phyloP scores from a whole-genome alignment of 208 protist species.

The Trypanosoma boissoni region DNA sequence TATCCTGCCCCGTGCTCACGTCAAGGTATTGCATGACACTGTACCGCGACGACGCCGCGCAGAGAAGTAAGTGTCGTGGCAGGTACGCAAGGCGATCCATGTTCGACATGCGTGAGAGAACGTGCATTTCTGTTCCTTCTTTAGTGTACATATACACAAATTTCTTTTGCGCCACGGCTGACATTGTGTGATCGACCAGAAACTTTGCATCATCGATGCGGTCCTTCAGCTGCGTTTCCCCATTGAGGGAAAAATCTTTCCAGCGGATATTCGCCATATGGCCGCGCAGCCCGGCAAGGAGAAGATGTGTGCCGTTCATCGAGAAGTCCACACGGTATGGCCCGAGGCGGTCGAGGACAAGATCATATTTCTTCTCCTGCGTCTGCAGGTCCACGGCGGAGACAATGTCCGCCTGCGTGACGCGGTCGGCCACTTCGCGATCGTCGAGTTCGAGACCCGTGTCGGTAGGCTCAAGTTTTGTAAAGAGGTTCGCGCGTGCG shows the following conservation, averaged over 20 bases:
- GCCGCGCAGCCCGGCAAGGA: slow-evolving; percentile 94
- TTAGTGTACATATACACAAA: slow-evolving; percentile 99
- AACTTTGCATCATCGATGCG: slow-evolving; percentile 93
- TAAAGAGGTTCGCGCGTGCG: slow-evolving; percentile 65
- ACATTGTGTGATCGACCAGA: slow-evolving; percentile 97
- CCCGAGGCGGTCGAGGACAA: slow-evolving; percentile 92
- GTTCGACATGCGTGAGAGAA: slow-evolving; percentile 93
- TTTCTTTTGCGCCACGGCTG: slow-evolving; percentile 98
- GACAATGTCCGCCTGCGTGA: slow-evolving; percentile 91
- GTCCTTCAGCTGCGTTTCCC: slow-evolving; percentile 95
- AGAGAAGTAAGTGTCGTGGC: slow-evolving; percentile 97
- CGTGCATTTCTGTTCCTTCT: slow-evolving; percentile 96
- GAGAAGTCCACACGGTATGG: slow-evolving; percentile 95
- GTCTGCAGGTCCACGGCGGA: slow-evolving; percentile 91
- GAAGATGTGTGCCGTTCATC: slow-evolving; percentile 91
- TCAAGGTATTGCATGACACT: slow-evolving; percentile 94
- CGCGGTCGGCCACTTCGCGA: slow-evolving; percentile 90
- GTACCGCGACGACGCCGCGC: slow-evolving; percentile 76
- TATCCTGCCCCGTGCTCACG: slow-evolving; percentile 91
- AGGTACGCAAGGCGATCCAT: slow-evolving; percentile 95
- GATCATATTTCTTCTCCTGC: slow-evolving; percentile 91
- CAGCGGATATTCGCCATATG: slow-evolving; percentile 96
- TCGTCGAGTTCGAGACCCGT: slow-evolving; percentile 78
- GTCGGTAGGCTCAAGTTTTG: slow-evolving; percentile 55
- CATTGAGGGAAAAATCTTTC: slow-evolving; percentile 87